Evolutionary conservation across 169 alveolate species (phyloP), one percentile per base, ranked within the genome.

Genomic region (Toxoplasma gondii): DNA sequence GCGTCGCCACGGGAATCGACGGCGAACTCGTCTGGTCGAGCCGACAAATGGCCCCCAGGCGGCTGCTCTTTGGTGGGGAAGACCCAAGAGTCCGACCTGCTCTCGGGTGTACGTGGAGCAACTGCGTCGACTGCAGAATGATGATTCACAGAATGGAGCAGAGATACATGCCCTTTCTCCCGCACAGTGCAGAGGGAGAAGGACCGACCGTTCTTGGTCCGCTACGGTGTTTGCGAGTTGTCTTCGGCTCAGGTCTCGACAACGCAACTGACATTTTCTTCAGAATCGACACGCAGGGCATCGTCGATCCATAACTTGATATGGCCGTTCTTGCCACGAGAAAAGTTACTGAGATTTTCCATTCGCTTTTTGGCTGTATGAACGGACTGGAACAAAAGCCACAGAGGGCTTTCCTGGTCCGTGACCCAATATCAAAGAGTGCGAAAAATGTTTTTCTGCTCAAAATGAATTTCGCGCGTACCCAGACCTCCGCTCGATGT

Each of bases 101-200:
- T 2, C 41, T 82, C n/a, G 90, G 90, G 90, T 31, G 0, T 36
- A 82, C 90, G 38, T 82, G 90, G 90, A 43, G 90, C 53, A 82
- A 82, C 64, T 82, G 90, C 67, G 69, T 82, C 67, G 67, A 82
- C 36, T 36, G 53, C 41, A 64, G 90, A 12, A 10, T 82, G 69
- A 82, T 82, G 90, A 27, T 82, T 27, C 90, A 82, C 36, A 82
- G 39, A 44, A 29, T 82, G 41, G 24, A 36, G 1, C 16, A 7
- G 19, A 29, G 41, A 4, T 0, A 2, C 1, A 43, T 9, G 54
- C 41, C 53, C 34, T 5, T 31, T 27, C 44, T 43, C 41, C 9
- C 22, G 44, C 45, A 0, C 43, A 78, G 49, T 1, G 64, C 38
- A 16, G 69, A 82, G 90, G 64, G 38, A 38, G n/a, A 41, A 9